Evolutionary conservation across 768 basidiomycete genomes (phyloP), one percentile per base, ranked within the genome.

Genomic region (Lyophyllum semitale): DNA sequence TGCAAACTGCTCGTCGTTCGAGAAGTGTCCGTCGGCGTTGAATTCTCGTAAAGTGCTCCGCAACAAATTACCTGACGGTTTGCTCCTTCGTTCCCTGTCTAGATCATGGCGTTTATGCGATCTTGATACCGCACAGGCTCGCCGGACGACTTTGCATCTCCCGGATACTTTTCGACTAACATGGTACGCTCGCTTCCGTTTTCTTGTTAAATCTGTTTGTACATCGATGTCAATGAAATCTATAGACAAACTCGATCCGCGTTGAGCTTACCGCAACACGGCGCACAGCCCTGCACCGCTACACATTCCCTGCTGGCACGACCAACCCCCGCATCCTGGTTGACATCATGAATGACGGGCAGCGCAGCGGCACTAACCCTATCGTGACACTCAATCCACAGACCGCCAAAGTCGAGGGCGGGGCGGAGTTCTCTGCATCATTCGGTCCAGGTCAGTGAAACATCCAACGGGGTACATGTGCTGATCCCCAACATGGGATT

Each of bases 161-260:
- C 85, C 0, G 86, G 86, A 46, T 88, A 86, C 63, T 88, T 88
- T 63, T 77, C 84, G 0, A 79, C 82, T 0, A 85, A 85, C 60
- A 68, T 87, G 27, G 84, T 83, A 45, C 18, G 33, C 30, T 23
- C 30, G n/a, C n/a, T 20, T 23, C 9, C 4, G 30, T 44, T 27
- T 12, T 25, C 42, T 29, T n/a, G 15, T 11, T n/a, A 5, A 23
- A 4, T n/a, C n/a, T 52, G 12, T 18, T 11, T 20, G n/a, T n/a
- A n/a, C n/a, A n/a, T n/a, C n/a, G n/a, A 11, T 23, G 25, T 2
- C 29, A 38, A 48, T n/a, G 25, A 12, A 6, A 32, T 38, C 6
- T 41, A 29, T 50, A 84, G 82, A 80, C 82, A 1, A 84, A 78
- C 22, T 74, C 71, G 9, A 78, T 86, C 23, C 80, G 78, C 11